Percentiles rank a stretch among this genome's conserved stretches.
Evolutionary conservation across 78 protist species (phyloP).

Genomic region (Dictyostelium intermedium): DNA sequence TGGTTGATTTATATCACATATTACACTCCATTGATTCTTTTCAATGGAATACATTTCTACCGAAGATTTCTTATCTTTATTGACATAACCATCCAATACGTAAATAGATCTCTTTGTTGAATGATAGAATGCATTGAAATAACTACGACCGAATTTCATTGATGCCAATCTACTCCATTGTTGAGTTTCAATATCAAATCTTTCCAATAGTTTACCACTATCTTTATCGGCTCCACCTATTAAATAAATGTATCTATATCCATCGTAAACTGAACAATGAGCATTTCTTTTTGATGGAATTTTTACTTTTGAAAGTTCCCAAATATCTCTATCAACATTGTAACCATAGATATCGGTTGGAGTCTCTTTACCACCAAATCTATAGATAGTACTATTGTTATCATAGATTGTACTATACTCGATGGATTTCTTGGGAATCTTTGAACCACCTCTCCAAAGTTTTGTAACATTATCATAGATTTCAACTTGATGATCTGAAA

Average conservation of each 20-base stretch:
- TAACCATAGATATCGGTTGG: slow-evolving; percentile 2
- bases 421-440: not conserved
- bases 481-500: slow-evolving; percentile 18
- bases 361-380: slow-evolving; percentile 51
- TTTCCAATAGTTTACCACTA: slow-evolving; percentile 9
- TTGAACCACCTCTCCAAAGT: slow-evolving; percentile 23
- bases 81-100: slow-evolving; percentile 48
- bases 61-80: slow-evolving; percentile 24
- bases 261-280: slow-evolving; percentile 56
- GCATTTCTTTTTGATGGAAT: slow-evolving; percentile 14
- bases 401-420: slow-evolving; percentile 39
- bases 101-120: slow-evolving; percentile 32
- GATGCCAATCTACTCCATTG: not conserved
- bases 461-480: slow-evolving; percentile 22
- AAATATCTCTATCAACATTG: not conserved
- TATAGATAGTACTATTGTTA: slow-evolving; percentile 1
- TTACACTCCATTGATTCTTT: slow-evolving; percentile 12
- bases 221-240: slow-evolving; percentile 37
- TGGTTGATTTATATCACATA: slow-evolving; percentile 13
- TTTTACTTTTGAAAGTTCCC: not conserved
- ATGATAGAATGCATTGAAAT: slow-evolving; percentile 42
- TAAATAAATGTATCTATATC: slow-evolving; percentile 13
- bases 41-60: slow-evolving; percentile 58
- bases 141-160: slow-evolving; percentile 12
- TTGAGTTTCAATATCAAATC: slow-evolving; percentile 19